Evolutionary conservation across 2,329 filamentous ascomycete genomes (phyloP), one percentile per base, ranked within the genome.

Genomic region (Colletotrichum sp.): DNA sequence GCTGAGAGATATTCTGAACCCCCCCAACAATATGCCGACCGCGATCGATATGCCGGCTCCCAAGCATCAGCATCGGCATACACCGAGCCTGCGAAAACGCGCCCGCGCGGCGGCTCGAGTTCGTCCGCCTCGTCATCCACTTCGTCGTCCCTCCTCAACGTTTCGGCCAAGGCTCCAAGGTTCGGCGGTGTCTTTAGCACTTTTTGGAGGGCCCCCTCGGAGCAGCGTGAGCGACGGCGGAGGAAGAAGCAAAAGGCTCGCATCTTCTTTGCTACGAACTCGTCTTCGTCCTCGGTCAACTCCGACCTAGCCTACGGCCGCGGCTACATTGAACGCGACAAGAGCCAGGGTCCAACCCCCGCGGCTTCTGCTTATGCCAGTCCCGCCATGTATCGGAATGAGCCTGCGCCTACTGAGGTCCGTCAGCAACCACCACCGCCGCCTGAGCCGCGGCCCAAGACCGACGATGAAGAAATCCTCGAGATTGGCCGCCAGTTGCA

Each of bases 301-400:
- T 91, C 90, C 24, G 93, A 95, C 80, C 84, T 94, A 76, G 93
- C 93, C 12, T 94, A 94, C 81, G 93, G 93, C 12, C 88, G 85
- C 71, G 92, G 92, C 18, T 93, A 89, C 77, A 85, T 91, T 63
- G 88, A 87, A 76, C 83, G 84, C 43, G 77, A 78, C 32, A 81
- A 81, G 77, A 85, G 82, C 72, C 84, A 83, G 57, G 79, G 82
- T 52, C 78, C 80, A 38, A 83, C 81, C 30, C 81, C 83, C 13
- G 77, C 79, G 28, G 74, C 75, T 28, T 77, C 74, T 65, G 74
- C 28, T 43, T 52, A 43, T 48, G 64, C 60, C 66, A 71, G 58
- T 48, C 75, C 69, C 28, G 63, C 69, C 2, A 58, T 60, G 64
- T 66, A 58, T 60, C 71, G 66, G n/a, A 68, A 43, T n/a, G 76